These are phyloP conservation scores for Melastoma candidum DNA, from an alignment of 441 rosid genomes.

Conservation along the genomic window DNA sequence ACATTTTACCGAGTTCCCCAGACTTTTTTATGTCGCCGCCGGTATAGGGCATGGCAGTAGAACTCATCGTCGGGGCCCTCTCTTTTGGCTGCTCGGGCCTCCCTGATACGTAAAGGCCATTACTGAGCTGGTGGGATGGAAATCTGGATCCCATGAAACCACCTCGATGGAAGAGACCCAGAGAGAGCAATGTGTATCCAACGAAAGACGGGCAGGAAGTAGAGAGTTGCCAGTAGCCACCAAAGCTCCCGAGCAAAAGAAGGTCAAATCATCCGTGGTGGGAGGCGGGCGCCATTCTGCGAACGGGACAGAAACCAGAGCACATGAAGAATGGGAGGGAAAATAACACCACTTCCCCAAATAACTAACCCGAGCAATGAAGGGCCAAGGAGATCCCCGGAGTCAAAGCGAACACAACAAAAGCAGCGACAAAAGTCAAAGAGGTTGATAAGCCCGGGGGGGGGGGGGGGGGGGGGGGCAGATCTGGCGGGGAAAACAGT, in stretches of 20 bases:
- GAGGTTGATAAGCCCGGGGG: slow-evolving; percentile 48
- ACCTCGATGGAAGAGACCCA: slow-evolving; percentile 17
- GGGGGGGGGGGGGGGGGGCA: slow-evolving; percentile 26
- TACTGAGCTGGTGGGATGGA: slow-evolving; percentile 94
- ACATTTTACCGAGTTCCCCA: slow-evolving; percentile 94
- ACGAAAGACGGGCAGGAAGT: too few species aligned
- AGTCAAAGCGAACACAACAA: too few species aligned
- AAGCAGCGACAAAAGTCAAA: slow-evolving; percentile 83
- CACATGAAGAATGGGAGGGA: too few species aligned
- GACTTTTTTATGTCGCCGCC: slow-evolving; percentile 96
- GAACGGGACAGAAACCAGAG: too few species aligned
- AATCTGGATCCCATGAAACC: slow-evolving; percentile 76
- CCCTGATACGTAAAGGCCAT: slow-evolving; percentile 94
- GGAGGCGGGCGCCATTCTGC: too few species aligned
- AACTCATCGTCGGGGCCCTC: slow-evolving; percentile 86
- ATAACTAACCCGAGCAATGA: too few species aligned
- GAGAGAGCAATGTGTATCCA: background rate
- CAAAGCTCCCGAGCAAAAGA: too few species aligned
- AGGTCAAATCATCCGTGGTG: too few species aligned
- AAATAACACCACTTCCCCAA: too few species aligned
- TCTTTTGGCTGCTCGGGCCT: slow-evolving; percentile 97
- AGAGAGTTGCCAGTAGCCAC: too few species aligned
- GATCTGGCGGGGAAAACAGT: slow-evolving; percentile 32
- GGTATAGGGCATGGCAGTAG: slow-evolving; percentile 92
- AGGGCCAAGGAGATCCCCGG: too few species aligned